Evolutionary conservation across 1,284 basidiomycete genomes (phyloP).

Genomic region (Ustilago tritici): DNA sequence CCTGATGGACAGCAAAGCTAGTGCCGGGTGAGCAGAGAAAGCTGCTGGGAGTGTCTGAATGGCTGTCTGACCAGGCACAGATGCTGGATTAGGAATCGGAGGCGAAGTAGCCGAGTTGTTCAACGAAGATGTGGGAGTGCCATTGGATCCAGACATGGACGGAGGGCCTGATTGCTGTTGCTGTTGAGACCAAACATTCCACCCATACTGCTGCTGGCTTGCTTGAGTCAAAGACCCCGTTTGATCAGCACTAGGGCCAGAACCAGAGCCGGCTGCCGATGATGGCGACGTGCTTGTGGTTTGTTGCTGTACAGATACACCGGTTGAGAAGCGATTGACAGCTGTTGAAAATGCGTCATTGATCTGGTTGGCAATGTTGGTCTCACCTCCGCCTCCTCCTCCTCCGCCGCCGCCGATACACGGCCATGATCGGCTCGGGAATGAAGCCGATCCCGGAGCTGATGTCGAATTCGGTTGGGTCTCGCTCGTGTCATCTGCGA

Average conservation of each 20-base stretch:
- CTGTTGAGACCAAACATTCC: slow-evolving; percentile 11
- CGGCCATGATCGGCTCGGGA: slow-evolving; percentile 12
- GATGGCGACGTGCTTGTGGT: slow-evolving; percentile 2
- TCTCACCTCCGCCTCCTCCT: neutral
- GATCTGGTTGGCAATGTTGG: slow-evolving; percentile 27
- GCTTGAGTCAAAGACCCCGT: neutral
- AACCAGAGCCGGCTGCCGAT: neutral
- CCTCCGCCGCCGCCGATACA: slow-evolving; percentile 13
- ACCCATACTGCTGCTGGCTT: slow-evolving; percentile 12
- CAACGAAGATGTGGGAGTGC: slow-evolving; percentile 25
- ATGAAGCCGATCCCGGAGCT: slow-evolving; percentile 18
- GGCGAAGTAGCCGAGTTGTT: slow-evolving; percentile 30
- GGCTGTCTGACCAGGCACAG: slow-evolving; percentile 17
- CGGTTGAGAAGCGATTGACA: slow-evolving; percentile 28
- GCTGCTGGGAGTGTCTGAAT: slow-evolving; percentile 40
- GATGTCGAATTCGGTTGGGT: neutral
- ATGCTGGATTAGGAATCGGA: slow-evolving; percentile 2
- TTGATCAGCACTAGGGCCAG: neutral
- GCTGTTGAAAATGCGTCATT: slow-evolving; percentile 34
- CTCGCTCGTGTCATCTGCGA: neutral
- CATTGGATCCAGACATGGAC: slow-evolving; percentile 33
- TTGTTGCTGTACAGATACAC: slow-evolving; percentile 21
- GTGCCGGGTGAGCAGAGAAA: slow-evolving; percentile 43
- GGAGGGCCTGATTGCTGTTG: slow-evolving; percentile 22
- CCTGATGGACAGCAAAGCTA: slow-evolving; percentile 49